phyloP scores from a whole-genome alignment of 1,284 basidiomycete genomes.

The Coniferiporia sulphurascens region DNA sequence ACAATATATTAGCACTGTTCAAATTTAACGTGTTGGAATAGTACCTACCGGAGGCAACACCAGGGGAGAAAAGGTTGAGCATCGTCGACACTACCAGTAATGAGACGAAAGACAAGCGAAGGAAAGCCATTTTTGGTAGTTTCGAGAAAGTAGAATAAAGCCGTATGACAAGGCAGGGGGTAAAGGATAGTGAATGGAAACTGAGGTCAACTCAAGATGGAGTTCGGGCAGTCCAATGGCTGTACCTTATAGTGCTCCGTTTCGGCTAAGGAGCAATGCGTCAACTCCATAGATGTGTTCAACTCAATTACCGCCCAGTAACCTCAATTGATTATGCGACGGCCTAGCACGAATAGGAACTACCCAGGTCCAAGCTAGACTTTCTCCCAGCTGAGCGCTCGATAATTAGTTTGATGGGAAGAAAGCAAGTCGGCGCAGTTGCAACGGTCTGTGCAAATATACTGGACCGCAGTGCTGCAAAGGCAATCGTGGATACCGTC shows the following conservation, averaged over 20 bases:
- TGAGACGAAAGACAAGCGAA: slow-evolving; percentile 4
- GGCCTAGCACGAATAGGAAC: too few relatives aligned
- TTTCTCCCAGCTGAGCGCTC: too few relatives aligned
- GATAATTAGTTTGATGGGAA: not conserved
- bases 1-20: not conserved
- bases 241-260: not conserved
- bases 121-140: not conserved
- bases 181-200: not conserved
- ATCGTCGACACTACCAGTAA: slow-evolving; percentile 4
- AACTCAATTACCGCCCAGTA: too few relatives aligned
- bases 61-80: slow-evolving; percentile 3
- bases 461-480: too few relatives aligned
- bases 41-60: slow-evolving; percentile 3
- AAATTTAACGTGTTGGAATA: not conserved
- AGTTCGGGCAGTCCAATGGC: not conserved
- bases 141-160: not conserved
- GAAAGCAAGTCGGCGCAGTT: not conserved
- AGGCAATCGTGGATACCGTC: not conserved
- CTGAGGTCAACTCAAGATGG: slow-evolving; percentile 16
- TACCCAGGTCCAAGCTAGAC: too few relatives aligned
- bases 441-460: not conserved
- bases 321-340: too few relatives aligned
- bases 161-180: slow-evolving; percentile 5
- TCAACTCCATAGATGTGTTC: too few relatives aligned
- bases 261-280: too few relatives aligned